These are phyloP conservation scores for Heterobasidion parviporum DNA, from an alignment of 1,284 basidiomycete genomes.

Conservation along the genomic window DNA sequence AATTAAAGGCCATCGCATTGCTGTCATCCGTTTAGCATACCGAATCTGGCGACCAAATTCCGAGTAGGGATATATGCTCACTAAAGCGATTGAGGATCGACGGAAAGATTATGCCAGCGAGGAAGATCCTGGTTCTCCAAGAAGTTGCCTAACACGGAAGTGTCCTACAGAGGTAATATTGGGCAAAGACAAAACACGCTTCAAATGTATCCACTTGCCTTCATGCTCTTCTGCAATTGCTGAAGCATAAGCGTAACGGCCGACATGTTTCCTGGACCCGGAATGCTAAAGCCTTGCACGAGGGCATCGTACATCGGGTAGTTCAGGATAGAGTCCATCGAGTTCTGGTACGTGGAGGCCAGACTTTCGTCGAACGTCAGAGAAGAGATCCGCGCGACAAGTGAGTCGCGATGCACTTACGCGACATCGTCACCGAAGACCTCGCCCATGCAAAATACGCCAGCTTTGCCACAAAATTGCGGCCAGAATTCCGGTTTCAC, in stretches of 20 bases:
- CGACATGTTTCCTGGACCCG: conserved; percentile 55
- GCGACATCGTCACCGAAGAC: conserved; percentile 54
- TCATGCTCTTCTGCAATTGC: conserved; percentile 45
- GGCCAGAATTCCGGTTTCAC: conserved; percentile 63
- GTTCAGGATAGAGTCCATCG: conserved; percentile 59
- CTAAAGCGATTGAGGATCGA: conserved; percentile 56
- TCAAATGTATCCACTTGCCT: conserved; percentile 13
- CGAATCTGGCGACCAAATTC: background rate
- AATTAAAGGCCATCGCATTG: conserved; percentile 52
- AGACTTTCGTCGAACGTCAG: conserved; percentile 7
- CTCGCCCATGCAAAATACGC: conserved; percentile 82
- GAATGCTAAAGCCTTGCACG: conserved; percentile 52
- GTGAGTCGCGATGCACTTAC: conserved; percentile 27
- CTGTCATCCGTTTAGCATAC: conserved; percentile 16
- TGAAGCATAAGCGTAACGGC: conserved; percentile 45
- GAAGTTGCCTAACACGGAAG: conserved; percentile 66
- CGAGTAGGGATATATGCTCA: conserved; percentile 23
- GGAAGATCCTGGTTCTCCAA: conserved; percentile 80
- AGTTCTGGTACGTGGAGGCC: conserved; percentile 35
- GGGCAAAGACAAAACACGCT: conserved; percentile 15
- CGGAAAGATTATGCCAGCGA: conserved; percentile 58
- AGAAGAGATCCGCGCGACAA: conserved; percentile 5
- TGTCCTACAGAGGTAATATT: conserved; percentile 23
- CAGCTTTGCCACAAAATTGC: conserved; percentile 58
- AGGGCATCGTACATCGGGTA: conserved; percentile 70